These are phyloP conservation scores for Alternaria brassicicola DNA, from an alignment of 2,329 filamentous ascomycete species.

Conservation along the genomic window DNA sequence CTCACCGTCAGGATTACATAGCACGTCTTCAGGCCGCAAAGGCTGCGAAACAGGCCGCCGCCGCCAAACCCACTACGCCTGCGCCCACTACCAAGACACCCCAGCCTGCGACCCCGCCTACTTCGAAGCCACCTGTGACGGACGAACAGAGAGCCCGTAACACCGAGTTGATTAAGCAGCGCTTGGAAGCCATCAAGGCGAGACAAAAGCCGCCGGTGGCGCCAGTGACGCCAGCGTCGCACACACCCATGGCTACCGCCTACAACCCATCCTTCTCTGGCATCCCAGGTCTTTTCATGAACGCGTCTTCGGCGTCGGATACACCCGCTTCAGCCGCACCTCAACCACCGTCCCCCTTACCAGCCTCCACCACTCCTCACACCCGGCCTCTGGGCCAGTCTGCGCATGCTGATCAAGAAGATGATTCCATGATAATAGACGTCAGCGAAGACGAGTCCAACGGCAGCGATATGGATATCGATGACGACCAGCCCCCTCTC, in stretches of 20 bases:
- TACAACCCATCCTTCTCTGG: conserved; percentile 39
- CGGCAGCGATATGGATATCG: conserved; percentile 69
- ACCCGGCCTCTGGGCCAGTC: conserved; percentile 70
- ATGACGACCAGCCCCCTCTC: conserved; percentile 57
- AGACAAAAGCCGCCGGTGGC: conserved; percentile 21
- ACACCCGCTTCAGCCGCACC: conserved; percentile 14
- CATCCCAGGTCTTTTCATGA: conserved; percentile 63
- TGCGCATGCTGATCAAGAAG: conserved; percentile 58
- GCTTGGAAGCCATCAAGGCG: conserved; percentile 68
- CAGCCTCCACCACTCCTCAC: conserved; percentile 34
- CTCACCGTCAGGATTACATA: conserved; percentile 77
- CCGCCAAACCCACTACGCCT: conserved; percentile 15
- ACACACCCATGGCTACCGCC: conserved; percentile 9
- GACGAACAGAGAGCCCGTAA: conserved; percentile 62
- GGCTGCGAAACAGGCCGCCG: conserved; percentile 55
- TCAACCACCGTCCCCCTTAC: conserved; percentile 55
- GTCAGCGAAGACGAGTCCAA: conserved; percentile 76
- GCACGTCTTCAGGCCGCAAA: conserved; percentile 77
- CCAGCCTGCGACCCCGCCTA: conserved; percentile 21
- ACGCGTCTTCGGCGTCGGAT: conserved; percentile 19
- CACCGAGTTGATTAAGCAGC: conserved; percentile 77
- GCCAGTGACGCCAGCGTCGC: conserved; percentile 5
- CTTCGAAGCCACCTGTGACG: conserved; percentile 25
- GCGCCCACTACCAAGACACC: conserved; percentile 18
- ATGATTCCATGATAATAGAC: conserved; percentile 77